Evolutionary conservation across 106 monocot species (phyloP).

Genomic region (Allium fistulosum): DNA sequence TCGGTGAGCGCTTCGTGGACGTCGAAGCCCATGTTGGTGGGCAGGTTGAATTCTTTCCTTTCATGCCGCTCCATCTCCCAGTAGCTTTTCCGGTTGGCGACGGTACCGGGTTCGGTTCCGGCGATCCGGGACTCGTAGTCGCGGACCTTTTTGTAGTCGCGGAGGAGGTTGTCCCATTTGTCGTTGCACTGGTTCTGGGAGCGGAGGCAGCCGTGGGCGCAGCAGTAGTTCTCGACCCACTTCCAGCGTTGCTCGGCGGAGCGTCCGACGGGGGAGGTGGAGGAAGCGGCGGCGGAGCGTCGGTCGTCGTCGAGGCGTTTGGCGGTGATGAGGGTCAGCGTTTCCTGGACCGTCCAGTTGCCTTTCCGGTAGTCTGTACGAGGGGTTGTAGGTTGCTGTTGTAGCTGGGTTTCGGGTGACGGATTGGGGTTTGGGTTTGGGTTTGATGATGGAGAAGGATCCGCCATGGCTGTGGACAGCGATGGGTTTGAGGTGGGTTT

Average conservation of each 20-base stretch:
- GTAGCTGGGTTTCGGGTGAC: too few relatives aligned
- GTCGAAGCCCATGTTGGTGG: conserved; percentile 67
- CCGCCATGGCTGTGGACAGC: neutral
- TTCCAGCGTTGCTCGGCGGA: conserved; percentile 75
- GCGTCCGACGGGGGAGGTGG: conserved; percentile 13
- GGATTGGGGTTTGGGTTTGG: neutral
- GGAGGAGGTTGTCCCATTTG: conserved; percentile 67
- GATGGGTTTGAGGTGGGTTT: neutral
- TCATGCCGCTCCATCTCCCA: conserved; percentile 48
- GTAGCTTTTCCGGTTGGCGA: conserved; percentile 13
- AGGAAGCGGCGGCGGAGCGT: conserved; percentile 5
- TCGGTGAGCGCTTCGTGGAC: conserved; percentile 71
- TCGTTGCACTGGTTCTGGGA: conserved; percentile 84
- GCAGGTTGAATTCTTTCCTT: conserved; percentile 32
- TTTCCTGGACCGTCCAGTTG: conserved; percentile 94
- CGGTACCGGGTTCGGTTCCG: neutral
- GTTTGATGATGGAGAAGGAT: neutral
- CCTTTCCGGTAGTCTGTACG: conserved; percentile 75
- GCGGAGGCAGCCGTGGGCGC: conserved; percentile 42
- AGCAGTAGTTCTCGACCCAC: conserved; percentile 82
- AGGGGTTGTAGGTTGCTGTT: too few relatives aligned
- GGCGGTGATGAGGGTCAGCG: conserved; percentile 81
- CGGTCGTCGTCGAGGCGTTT: conserved; percentile 90
- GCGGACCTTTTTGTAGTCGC: conserved; percentile 65
- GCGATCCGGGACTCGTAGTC: conserved; percentile 25